Conservation (phyloP, 768 basidiomycete genomes). For the Agrocybe praecox region DNA sequence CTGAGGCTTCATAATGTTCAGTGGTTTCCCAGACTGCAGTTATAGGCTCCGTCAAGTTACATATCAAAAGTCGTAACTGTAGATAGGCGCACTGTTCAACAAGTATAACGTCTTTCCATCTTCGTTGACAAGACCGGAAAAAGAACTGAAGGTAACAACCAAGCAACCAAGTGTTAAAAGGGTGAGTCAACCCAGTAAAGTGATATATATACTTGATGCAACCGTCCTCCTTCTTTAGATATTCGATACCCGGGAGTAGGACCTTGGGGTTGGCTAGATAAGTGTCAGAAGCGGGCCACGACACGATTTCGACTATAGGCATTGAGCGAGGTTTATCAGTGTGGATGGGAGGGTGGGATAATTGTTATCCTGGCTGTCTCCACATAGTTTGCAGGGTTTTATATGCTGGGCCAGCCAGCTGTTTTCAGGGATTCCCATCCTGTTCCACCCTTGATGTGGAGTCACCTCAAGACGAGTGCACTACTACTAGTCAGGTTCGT, state of each 20-base stretch:
- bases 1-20: constrained; percentile 14
- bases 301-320: not conserved
- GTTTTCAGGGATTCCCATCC: not conserved
- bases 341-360: not conserved
- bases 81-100: constrained; percentile 8
- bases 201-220: constrained; percentile 15
- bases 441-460: too few species aligned
- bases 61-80: too few species aligned
- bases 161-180: not conserved
- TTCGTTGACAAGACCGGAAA: constrained; percentile 13
- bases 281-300: not conserved
- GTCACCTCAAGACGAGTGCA: too few species aligned
- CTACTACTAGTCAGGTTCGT: too few species aligned
- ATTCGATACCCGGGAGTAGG: constrained; percentile 17
- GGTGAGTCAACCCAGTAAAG: not conserved
- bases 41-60: too few species aligned
- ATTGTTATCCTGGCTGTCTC: not conserved
- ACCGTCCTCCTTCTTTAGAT: constrained; percentile 24
- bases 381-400: not conserved
- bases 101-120: constrained; percentile 15
- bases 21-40: constrained; percentile 17
- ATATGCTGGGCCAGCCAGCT: not conserved
- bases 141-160: constrained; percentile 3
- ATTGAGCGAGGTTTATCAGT: not conserved
- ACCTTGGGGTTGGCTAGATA: not conserved